Evolutionary conservation across 306 rosid genomes (phyloP).

Genomic region (Ormosia semicastrata): DNA sequence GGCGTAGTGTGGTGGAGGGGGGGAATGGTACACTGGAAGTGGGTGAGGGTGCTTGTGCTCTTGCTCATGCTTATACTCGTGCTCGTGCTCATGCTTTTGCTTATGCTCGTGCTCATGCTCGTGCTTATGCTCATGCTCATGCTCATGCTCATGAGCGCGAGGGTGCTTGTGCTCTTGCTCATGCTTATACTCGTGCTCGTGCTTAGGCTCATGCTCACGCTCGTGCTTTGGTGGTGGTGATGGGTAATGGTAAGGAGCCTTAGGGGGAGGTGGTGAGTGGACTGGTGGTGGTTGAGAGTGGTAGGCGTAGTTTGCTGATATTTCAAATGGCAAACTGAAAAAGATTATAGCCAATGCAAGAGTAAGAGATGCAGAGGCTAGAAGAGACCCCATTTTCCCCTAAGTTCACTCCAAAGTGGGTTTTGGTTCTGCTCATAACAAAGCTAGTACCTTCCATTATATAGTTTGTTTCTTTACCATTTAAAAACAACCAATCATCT

Average conservation of each 20-base stretch:
- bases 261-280: neutral
- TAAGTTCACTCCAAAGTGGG: neutral
- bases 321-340: slow-evolving; percentile 18
- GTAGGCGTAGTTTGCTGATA: slow-evolving; percentile 44
- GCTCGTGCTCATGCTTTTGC: too few relatives aligned
- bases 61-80: too few relatives aligned
- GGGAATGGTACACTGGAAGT: slow-evolving; percentile 15
- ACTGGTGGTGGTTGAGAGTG: slow-evolving; percentile 43
- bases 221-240: neutral
- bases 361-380: slow-evolving; percentile 36
- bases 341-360: slow-evolving; percentile 38
- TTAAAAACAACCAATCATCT: neutral
- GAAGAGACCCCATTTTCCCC: slow-evolving; percentile 40
- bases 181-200: too few relatives aligned
- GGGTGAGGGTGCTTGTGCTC: neutral
- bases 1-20: slow-evolving; percentile 48
- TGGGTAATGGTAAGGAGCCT: neutral
- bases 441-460: neutral
- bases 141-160: too few relatives aligned
- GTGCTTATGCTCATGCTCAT: too few relatives aligned
- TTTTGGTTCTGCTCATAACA: neutral
- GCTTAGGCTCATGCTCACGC: too few relatives aligned
- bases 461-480: neutral
- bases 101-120: too few relatives aligned
- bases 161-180: too few relatives aligned